Evolutionary conservation across 192 early-diverging fungal species (phyloP), one percentile per base, ranked within the genome.

Genomic region (Phlyctochytrium planicorne): DNA sequence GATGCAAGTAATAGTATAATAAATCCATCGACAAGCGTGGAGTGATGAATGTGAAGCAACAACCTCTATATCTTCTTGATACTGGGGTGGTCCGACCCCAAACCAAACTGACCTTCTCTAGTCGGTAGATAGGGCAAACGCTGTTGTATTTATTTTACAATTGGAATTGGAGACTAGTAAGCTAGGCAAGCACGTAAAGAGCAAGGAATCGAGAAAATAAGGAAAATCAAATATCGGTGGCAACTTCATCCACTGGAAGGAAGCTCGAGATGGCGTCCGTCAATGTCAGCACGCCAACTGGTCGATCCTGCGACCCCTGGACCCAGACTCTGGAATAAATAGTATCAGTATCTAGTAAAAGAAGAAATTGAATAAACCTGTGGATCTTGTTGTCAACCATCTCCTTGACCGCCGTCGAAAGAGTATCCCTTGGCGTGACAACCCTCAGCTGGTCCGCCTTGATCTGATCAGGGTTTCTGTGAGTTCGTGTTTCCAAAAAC

Each of bases 221-320:
- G n/a, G n/a, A n/a, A n/a, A n/a, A n/a, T n/a, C n/a, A n/a, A n/a
- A n/a, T n/a, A n/a, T n/a, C n/a, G n/a, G n/a, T n/a, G n/a, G 65
- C 74, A 30, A 69, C 32, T 52, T 6, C 24, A 14, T 65, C 50
- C 76, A 55, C 66, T 10, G 79, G 75, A 6, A 75, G 65, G 70
- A 90, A 88, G 27, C 79, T 70, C 25, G 72, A 62, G 17, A 92
- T 62, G 30, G 90, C 70, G 69, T 93, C 91, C 24, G 85, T 87
- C 31, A 91, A 53, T 2, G 90, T 88, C 53, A 93, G 81, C n/a
- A 91, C 89, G 23, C 91, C 91, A 25, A 86, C 67, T 10, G 76
- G 80, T 35, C 73, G 53, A 35, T 88, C 84, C 14, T 80, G 71
- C 1, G 74, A 77, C 75, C 87, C 85, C 2, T 80, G 71, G 30